Percentiles rank a stretch among this genome's conserved stretches.
Evolutionary conservation across 441 rosid species (phyloP).

Genomic region (Raphanus hybrid): DNA sequence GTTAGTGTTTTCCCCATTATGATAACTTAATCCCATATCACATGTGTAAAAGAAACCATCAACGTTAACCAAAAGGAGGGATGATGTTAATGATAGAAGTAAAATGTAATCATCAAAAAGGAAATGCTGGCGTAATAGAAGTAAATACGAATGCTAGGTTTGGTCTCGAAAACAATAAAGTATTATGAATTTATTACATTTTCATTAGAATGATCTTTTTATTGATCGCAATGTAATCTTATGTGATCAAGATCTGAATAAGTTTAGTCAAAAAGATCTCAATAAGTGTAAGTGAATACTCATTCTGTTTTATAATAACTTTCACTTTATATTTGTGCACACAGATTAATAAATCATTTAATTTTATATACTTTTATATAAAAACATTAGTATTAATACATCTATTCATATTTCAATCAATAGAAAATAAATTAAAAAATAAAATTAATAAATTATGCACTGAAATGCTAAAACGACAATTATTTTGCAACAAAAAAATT

Average conservation of each 20-base stretch:
- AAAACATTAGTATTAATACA: no score
- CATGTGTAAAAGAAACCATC: background rate
- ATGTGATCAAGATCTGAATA: background rate
- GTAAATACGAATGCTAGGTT: background rate
- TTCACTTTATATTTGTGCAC: no score
- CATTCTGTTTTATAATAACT: no score
- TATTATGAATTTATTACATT: background rate
- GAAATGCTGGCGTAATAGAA: background rate
- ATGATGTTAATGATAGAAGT: background rate
- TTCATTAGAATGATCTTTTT: background rate
- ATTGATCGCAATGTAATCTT: background rate
- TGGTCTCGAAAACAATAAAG: background rate
- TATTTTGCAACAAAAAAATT: no score
- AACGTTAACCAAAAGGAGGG: conserved; percentile 2
- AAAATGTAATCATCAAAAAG: background rate
- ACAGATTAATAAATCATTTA: no score
- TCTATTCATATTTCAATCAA: no score
- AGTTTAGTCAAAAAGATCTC: background rate
- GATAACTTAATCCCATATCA: background rate
- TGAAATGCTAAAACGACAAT: no score
- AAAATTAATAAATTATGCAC: no score
- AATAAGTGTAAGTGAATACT: no score
- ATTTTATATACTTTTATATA: no score
- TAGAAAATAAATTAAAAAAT: no score
- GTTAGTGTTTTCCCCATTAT: background rate